Evolutionary conservation across 202 grass and related monocot species (phyloP).

Genomic region (Dendrocalamus latiflorus): DNA sequence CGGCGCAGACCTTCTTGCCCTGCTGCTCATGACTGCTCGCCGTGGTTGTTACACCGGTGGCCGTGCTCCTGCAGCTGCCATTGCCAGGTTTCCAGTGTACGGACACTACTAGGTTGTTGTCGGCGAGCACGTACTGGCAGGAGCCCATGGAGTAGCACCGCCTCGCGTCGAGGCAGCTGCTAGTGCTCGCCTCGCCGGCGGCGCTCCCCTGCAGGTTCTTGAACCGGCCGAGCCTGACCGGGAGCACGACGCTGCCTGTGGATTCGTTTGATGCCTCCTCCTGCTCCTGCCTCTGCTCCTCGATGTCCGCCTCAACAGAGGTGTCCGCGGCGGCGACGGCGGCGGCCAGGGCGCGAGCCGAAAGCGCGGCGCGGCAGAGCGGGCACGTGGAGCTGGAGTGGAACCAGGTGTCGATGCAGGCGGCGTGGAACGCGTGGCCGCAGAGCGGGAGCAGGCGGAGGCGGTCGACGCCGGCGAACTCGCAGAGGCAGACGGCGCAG

Average conservation of each 20-base stretch:
- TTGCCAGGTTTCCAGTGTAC: conserved; percentile 39
- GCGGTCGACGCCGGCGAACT: conserved; percentile 45
- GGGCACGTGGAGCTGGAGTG: conserved; percentile 67
- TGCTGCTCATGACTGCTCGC: background rate
- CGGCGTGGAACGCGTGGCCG: conserved; percentile 65
- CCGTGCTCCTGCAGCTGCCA: conserved; percentile 1
- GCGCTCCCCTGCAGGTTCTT: conserved; percentile 11
- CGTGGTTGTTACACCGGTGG: background rate
- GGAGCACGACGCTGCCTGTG: conserved; percentile 28
- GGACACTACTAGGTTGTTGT: conserved; percentile 54
- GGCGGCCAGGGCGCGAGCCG: background rate
- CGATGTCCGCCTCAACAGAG: background rate
- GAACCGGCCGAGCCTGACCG: conserved; percentile 70
- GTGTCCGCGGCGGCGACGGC: background rate
- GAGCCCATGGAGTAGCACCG: conserved; percentile 92
- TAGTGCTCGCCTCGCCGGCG: conserved; percentile 12
- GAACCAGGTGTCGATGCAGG: conserved; percentile 74
- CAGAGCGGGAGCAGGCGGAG: conserved; percentile 63
- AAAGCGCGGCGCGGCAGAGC: conserved; percentile 50
- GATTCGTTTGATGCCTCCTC: background rate
- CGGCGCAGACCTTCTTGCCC: conserved; percentile 53
- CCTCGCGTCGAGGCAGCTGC: conserved; percentile 60
- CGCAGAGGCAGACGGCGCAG: conserved; percentile 69
- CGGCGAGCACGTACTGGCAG: conserved; percentile 77
- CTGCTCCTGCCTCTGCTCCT: conserved; percentile 5